Evolutionary conservation across 495 filamentous ascomycete genomes (phyloP).

Genomic region (Haplographium delicatum): DNA sequence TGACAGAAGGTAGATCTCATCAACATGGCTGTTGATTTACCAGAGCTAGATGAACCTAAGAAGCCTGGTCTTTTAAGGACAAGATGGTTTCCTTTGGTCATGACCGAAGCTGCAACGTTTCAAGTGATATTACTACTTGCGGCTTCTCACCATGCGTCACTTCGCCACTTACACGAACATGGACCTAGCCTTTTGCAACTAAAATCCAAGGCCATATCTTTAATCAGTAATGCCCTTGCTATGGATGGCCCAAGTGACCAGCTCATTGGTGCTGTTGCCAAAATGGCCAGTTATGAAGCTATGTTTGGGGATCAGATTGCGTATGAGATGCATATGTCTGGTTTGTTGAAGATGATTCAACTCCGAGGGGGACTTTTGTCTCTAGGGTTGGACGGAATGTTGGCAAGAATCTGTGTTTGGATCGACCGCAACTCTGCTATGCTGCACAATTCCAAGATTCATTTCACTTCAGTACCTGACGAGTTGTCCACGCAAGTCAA

Average conservation of each 20-base stretch:
- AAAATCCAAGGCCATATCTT: slow-evolving; percentile 29
- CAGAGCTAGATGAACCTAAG: slow-evolving; percentile 36
- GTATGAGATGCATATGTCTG: slow-evolving; percentile 38
- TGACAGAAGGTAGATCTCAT: no score
- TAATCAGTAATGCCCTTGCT: slow-evolving; percentile 31
- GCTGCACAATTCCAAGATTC: slow-evolving; percentile 10
- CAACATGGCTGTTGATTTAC: slow-evolving; percentile 41
- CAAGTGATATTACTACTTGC: slow-evolving; percentile 39
- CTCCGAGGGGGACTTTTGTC: slow-evolving; percentile 33
- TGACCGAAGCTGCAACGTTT: slow-evolving; percentile 38
- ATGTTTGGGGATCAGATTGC: slow-evolving; percentile 34
- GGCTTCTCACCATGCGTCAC: slow-evolving; percentile 34
- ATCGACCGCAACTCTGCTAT: slow-evolving; percentile 40
- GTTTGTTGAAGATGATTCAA: slow-evolving; percentile 28
- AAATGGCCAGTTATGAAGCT: slow-evolving; percentile 45
- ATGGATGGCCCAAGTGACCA: slow-evolving; percentile 27
- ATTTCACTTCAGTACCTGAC: slow-evolving; percentile 3
- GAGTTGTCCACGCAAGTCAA: not conserved
- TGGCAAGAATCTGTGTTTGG: slow-evolving; percentile 39
- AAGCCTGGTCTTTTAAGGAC: slow-evolving; percentile 35
- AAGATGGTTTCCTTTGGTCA: slow-evolving; percentile 41
- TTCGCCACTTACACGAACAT: slow-evolving; percentile 10
- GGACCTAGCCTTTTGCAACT: slow-evolving; percentile 31
- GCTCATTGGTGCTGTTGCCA: slow-evolving; percentile 40
- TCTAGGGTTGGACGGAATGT: slow-evolving; percentile 35